These are phyloP conservation scores for Sporothrix dimorphospora DNA, from an alignment of 2,329 filamentous ascomycete genomes.

Conservation along the genomic window DNA sequence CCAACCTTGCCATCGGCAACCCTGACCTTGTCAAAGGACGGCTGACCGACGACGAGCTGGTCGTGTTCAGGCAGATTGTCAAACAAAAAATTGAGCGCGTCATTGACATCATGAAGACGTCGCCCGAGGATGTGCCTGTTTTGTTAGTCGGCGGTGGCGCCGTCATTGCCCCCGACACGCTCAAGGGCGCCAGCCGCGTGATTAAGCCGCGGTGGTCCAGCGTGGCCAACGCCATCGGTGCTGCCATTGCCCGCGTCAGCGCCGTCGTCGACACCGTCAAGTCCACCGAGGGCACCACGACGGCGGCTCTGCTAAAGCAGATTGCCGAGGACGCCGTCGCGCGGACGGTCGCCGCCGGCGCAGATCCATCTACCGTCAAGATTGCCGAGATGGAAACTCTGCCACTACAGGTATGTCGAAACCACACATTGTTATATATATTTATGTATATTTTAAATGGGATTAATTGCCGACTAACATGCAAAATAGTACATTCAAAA, in stretches of 20 bases:
- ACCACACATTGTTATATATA: too few species aligned
- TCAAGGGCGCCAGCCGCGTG: slow-evolving; percentile 59
- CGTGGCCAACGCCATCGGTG: slow-evolving; percentile 68
- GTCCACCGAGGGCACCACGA: slow-evolving; percentile 49
- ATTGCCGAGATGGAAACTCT: slow-evolving; percentile 58
- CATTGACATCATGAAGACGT: slow-evolving; percentile 66
- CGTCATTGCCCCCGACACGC: slow-evolving; percentile 58
- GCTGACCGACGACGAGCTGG: slow-evolving; percentile 42
- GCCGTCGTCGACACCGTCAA: slow-evolving; percentile 56
- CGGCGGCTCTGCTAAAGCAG: slow-evolving; percentile 44
- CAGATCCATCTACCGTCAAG: slow-evolving; percentile 47
- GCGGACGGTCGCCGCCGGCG: slow-evolving; percentile 51
- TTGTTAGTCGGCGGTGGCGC: slow-evolving; percentile 67
- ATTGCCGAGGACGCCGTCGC: slow-evolving; percentile 48
- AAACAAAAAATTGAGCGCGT: slow-evolving; percentile 57
- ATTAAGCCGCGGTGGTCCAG: slow-evolving; percentile 60
- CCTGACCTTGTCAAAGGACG: slow-evolving; percentile 42
- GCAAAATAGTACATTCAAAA: slow-evolving; percentile 51
- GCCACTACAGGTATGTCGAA: slow-evolving; percentile 51
- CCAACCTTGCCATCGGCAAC: slow-evolving; percentile 48
- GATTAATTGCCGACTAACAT: neutral
- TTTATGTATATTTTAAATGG: too few species aligned
- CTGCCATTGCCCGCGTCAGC: slow-evolving; percentile 63
- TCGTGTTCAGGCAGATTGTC: slow-evolving; percentile 45
- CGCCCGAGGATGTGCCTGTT: slow-evolving; percentile 61